phyloP scores from a whole-genome alignment of 345 rosid species.

The Arabis hirsuta region DNA sequence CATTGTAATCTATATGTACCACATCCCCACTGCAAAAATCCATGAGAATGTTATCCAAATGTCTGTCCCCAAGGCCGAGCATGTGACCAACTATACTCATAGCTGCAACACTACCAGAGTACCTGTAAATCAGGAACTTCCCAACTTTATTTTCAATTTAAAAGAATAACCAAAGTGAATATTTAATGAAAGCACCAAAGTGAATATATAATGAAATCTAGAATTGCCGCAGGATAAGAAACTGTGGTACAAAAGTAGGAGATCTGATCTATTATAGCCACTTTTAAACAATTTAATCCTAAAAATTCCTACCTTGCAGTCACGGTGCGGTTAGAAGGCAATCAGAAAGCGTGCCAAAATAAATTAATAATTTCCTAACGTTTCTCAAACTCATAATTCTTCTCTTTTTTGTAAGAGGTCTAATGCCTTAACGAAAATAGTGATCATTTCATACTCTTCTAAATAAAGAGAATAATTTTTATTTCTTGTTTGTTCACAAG shows the following conservation, averaged over 20 bases:
- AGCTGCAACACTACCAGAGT: slow-evolving; percentile 89
- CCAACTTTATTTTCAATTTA: background rate
- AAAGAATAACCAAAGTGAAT: slow-evolving; percentile 6
- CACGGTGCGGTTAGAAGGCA: background rate
- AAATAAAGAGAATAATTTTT: background rate
- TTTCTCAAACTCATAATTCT: slow-evolving; percentile 12
- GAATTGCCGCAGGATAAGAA: slow-evolving; percentile 22
- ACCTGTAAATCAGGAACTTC: slow-evolving; percentile 57
- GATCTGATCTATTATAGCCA: slow-evolving; percentile 1
- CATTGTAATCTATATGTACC: slow-evolving; percentile 92
- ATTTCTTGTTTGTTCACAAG: slow-evolving; percentile 15
- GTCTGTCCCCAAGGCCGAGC: slow-evolving; percentile 93
- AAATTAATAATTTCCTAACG: slow-evolving; percentile 5
- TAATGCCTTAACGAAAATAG: slow-evolving; percentile 14
- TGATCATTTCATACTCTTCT: slow-evolving; percentile 14
- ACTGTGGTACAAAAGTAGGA: slow-evolving; percentile 11
- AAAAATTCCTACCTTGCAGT: background rate
- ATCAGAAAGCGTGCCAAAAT: background rate
- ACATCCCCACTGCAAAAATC: slow-evolving; percentile 93
- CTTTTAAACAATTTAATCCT: background rate
- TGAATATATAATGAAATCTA: slow-evolving; percentile 4
- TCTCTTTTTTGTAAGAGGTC: background rate
- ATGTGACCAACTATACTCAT: slow-evolving; percentile 97
- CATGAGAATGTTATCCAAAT: slow-evolving; percentile 89
- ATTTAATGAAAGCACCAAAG: slow-evolving; percentile 1